Evolutionary conservation across 371 early-diverging fungal species (phyloP).

Genomic region (Sporodiniella umbellata): DNA sequence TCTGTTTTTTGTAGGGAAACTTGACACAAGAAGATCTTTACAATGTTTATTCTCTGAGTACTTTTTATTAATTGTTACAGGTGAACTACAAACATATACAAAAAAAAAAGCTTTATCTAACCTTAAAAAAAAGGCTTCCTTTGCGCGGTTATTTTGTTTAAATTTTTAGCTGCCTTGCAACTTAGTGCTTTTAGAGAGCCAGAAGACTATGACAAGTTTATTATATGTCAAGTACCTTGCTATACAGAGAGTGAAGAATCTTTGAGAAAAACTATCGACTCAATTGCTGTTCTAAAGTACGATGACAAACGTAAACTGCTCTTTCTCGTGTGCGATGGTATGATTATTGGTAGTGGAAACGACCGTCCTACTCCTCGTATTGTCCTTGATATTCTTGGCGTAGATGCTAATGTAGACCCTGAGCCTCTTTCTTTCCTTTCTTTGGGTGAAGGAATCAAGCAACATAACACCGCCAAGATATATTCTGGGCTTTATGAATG

Average conservation of each 20-base stretch:
- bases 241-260: slow-evolving; percentile 97
- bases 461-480: slow-evolving; percentile 92
- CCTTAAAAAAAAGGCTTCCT: slow-evolving; percentile 67
- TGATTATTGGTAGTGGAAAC: slow-evolving; percentile 92
- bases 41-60: slow-evolving; percentile 85
- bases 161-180: slow-evolving; percentile 90
- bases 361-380: slow-evolving; percentile 95
- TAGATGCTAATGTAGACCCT: slow-evolving; percentile 73
- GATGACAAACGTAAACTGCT: slow-evolving; percentile 92
- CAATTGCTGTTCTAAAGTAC: slow-evolving; percentile 80
- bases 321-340: slow-evolving; percentile 82
- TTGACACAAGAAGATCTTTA: slow-evolving; percentile 76
- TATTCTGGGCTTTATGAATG: slow-evolving; percentile 93
- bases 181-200: slow-evolving; percentile 77
- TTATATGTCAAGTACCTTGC: slow-evolving; percentile 87
- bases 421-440: slow-evolving; percentile 87
- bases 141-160: slow-evolving; percentile 83
- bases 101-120: too few relatives aligned
- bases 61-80: slow-evolving; percentile 73
- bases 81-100: too few relatives aligned
- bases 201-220: slow-evolving; percentile 89
- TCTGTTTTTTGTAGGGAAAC: slow-evolving; percentile 79
- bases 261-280: slow-evolving; percentile 89
- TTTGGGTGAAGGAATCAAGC: slow-evolving; percentile 78
- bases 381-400: slow-evolving; percentile 89